These are phyloP conservation scores for Tetrastigma voinierianum DNA, from an alignment of 164 flowering plant genomes.

Conservation along the genomic window DNA sequence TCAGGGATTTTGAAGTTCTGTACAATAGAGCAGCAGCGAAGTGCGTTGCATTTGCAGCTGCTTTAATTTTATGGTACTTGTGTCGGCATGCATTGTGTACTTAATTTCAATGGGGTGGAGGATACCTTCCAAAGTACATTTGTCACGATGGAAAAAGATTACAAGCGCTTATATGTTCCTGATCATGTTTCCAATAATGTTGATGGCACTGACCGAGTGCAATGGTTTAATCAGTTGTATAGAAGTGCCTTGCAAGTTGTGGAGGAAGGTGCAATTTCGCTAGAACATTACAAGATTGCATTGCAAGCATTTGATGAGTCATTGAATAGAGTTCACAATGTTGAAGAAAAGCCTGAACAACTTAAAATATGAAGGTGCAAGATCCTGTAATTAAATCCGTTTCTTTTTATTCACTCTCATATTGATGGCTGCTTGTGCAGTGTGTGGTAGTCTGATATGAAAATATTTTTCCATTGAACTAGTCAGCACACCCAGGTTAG, in stretches of 20 bases:
- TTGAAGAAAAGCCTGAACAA: slow-evolving; percentile 33
- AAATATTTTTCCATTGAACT: no score
- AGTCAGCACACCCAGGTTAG: no score
- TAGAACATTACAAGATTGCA: slow-evolving; percentile 40
- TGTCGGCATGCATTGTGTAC: slow-evolving; percentile 46
- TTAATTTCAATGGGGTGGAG: slow-evolving; percentile 48
- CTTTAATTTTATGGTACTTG: slow-evolving; percentile 39
- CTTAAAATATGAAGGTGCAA: slow-evolving; percentile 2
- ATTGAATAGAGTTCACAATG: slow-evolving; percentile 40
- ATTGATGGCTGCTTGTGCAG: no score
- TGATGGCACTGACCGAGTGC: slow-evolving; percentile 22
- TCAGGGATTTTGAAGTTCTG: slow-evolving; percentile 43
- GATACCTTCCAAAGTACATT: slow-evolving; percentile 39
- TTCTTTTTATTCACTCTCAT: no score
- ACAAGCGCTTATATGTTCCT: slow-evolving; percentile 29
- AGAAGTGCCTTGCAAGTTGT: slow-evolving; percentile 45
- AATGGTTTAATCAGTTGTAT: slow-evolving; percentile 37
- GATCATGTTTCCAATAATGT: slow-evolving; percentile 18
- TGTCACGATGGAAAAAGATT: slow-evolving; percentile 48
- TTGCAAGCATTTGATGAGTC: slow-evolving; percentile 52
- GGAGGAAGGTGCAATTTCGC: slow-evolving; percentile 41
- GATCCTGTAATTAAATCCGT: slow-evolving; percentile 7
- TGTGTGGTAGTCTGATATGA: no score
- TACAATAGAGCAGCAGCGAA: slow-evolving; percentile 39
- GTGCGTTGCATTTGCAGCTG: slow-evolving; percentile 48